Evolutionary conservation across 768 basidiomycete genomes (phyloP).

Genomic region (Coprinopsis marcescibilis): DNA sequence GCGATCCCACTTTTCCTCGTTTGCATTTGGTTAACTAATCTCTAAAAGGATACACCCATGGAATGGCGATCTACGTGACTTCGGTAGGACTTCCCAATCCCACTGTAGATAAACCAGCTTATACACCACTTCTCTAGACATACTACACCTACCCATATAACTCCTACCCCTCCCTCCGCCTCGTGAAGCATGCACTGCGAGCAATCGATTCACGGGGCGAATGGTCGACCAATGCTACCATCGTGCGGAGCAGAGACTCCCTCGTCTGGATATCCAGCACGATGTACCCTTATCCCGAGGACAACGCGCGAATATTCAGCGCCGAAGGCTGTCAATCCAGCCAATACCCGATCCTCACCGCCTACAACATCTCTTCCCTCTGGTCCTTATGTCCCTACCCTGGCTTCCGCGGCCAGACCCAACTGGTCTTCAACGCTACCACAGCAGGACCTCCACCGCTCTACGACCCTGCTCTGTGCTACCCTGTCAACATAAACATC

Average conservation of each 20-base stretch:
- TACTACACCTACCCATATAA: constrained; percentile 46
- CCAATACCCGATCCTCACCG: constrained; percentile 25
- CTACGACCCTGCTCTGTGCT: constrained; percentile 1
- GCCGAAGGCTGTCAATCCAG: constrained; percentile 19
- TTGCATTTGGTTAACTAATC: neutral
- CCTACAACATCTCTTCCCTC: constrained; percentile 23
- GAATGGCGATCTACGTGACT: constrained; percentile 34
- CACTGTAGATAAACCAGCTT: neutral
- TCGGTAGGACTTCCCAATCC: constrained; percentile 28
- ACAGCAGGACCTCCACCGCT: constrained; percentile 1
- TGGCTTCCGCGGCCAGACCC: constrained; percentile 12
- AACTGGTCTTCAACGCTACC: constrained; percentile 12
- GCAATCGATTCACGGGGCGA: constrained; percentile 28
- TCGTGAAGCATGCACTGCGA: constrained; percentile 32
- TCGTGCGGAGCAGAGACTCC: constrained; percentile 23
- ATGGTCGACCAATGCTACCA: constrained; percentile 36
- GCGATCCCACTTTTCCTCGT: constrained; percentile 3
- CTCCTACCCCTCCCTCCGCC: constrained; percentile 36
- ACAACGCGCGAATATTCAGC: constrained; percentile 23
- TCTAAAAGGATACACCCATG: constrained; percentile 28
- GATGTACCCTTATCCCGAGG: constrained; percentile 26
- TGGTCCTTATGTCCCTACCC: constrained; percentile 37
- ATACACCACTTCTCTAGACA: constrained; percentile 27
- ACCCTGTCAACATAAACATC: neutral
- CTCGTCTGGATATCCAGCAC: constrained; percentile 34